Conservation (phyloP, 192 early-diverging fungal genomes). For the Cladochytrium replicatum region DNA sequence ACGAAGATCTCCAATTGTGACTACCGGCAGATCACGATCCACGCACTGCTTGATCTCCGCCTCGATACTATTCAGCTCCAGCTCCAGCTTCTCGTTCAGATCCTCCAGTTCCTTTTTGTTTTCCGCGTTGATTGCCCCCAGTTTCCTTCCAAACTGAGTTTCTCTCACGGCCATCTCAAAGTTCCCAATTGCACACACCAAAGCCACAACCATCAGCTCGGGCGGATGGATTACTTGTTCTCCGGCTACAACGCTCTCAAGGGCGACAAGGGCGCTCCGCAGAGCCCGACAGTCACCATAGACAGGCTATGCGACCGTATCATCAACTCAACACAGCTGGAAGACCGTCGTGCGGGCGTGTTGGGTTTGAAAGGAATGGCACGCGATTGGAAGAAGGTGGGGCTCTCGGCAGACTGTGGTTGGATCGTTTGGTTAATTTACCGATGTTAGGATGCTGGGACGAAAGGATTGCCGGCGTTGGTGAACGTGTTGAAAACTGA, state of each 20-base stretch:
- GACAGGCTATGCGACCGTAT: constrained; percentile 75
- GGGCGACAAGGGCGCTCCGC: constrained; percentile 53
- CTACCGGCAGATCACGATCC: too few species aligned
- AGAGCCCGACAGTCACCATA: constrained; percentile 65
- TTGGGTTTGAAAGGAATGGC: constrained; percentile 76
- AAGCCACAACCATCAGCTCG: constrained; percentile 27
- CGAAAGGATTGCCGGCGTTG: constrained; percentile 61
- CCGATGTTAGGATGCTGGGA: constrained; percentile 87
- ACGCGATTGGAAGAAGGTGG: constrained; percentile 68
- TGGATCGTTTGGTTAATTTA: too few species aligned
- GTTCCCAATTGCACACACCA: neutral
- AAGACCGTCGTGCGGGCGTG: constrained; percentile 83
- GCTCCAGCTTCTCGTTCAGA: neutral
- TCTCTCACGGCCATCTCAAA: neutral
- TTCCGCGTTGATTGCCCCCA: too few species aligned
- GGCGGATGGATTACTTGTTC: constrained; percentile 48
- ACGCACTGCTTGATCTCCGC: neutral
- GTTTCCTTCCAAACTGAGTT: neutral
- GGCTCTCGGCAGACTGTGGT: too few species aligned
- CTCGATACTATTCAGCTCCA: neutral
- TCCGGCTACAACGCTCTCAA: constrained; percentile 50
- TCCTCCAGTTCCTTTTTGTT: neutral
- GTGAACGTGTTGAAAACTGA: constrained; percentile 69
- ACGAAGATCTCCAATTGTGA: too few species aligned
- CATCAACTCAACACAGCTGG: constrained; percentile 70